A percentile compares a stretch with the other conserved stretches of the same genome.
phyloP scores from a whole-genome alignment of 2,329 filamentous ascomycete species.

The Bipolaris sorokiniana region DNA sequence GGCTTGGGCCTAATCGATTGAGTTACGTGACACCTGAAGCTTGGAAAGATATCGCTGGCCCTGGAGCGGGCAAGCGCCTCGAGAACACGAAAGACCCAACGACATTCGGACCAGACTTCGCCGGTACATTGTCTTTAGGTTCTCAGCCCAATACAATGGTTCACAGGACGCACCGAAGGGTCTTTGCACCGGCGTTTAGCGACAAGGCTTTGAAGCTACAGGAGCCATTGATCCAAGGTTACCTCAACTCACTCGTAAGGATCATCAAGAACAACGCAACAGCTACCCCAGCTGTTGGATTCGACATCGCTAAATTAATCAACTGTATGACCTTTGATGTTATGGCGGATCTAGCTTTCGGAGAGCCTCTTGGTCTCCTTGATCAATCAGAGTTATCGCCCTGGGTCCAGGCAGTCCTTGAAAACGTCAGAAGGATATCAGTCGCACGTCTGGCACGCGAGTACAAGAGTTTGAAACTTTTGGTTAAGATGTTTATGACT shows the following conservation, averaged over 20 bases:
- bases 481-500: background rate
- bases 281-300: background rate
- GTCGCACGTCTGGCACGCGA: background rate
- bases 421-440: constrained; percentile 10
- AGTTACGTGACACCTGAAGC: constrained; percentile 8
- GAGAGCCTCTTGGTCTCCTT: constrained; percentile 33
- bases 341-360: constrained; percentile 41
- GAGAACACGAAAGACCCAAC: background rate
- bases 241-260: constrained; percentile 31
- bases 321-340: constrained; percentile 3
- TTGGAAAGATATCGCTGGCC: constrained; percentile 17
- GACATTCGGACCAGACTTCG: background rate
- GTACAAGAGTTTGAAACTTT: background rate
- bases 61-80: background rate
- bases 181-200: constrained; percentile 44
- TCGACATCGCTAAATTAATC: background rate
- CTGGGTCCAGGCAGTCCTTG: constrained; percentile 38
- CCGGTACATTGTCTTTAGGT: background rate
- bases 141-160: background rate
- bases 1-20: constrained; percentile 12
- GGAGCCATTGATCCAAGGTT: constrained; percentile 42
- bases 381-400: constrained; percentile 24
- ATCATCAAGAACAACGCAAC: background rate
- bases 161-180: background rate
- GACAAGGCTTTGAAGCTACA: constrained; percentile 44